phyloP scores from a whole-genome alignment of 768 basidiomycete genomes.

The Suillus americanus region DNA sequence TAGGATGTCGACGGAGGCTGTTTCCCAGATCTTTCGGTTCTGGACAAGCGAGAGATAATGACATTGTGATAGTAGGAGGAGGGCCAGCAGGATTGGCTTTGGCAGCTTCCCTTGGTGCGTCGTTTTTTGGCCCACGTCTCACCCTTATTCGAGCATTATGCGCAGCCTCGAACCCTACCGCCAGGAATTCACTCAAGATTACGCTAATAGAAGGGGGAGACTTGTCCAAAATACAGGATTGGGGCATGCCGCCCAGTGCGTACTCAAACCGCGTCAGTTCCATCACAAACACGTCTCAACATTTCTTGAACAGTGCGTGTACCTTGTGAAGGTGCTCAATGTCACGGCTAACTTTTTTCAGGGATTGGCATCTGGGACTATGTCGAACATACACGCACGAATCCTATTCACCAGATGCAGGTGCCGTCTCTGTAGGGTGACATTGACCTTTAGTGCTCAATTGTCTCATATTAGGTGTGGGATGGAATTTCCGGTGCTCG shows the following conservation, averaged over 20 bases:
- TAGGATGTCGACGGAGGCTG: constrained; percentile 8
- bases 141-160: neutral
- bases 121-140: neutral
- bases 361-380: constrained; percentile 85
- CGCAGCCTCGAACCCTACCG: constrained; percentile 52
- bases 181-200: constrained; percentile 57
- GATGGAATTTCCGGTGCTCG: constrained; percentile 85
- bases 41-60: constrained; percentile 50
- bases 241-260: constrained; percentile 53
- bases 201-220: constrained; percentile 83
- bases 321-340: neutral
- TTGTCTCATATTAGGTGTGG: constrained; percentile 65
- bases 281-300: constrained; percentile 71
- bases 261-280: constrained; percentile 89
- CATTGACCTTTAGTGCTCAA: neutral
- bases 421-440: constrained; percentile 36
- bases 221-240: constrained; percentile 62
- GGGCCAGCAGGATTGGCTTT: constrained; percentile 91
- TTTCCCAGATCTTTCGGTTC: constrained; percentile 19
- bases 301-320: constrained; percentile 61
- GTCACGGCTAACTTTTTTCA: constrained; percentile 28
- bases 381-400: constrained; percentile 66
- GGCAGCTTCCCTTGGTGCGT: constrained; percentile 80
- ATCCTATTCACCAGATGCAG: constrained; percentile 83
- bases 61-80: constrained; percentile 93